Evolutionary conservation across 768 basidiomycete genomes (phyloP).

Genomic region (Tulasnella sp.): DNA sequence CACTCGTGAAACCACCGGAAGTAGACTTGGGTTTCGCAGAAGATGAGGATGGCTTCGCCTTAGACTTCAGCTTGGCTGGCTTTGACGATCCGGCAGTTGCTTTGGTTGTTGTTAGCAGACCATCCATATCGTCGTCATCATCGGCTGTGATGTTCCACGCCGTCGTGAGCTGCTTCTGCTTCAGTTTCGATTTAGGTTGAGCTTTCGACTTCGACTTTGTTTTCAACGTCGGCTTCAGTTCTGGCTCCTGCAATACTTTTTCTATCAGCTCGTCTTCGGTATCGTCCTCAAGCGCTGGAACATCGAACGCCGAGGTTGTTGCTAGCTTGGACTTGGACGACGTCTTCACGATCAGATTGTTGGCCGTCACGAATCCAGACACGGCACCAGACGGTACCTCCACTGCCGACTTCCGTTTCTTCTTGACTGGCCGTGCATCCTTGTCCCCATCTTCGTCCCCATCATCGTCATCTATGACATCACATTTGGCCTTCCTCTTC

Average conservation of each 20-base stretch:
- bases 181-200: slow-evolving; percentile 34
- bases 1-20: no score
- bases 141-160: slow-evolving; percentile 15
- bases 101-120: no score
- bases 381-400: slow-evolving; percentile 61
- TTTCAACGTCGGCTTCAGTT: background rate
- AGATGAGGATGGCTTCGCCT: background rate
- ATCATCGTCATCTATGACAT: slow-evolving; percentile 13
- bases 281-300: slow-evolving; percentile 3
- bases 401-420: slow-evolving; percentile 58
- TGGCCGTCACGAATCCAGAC: slow-evolving; percentile 59
- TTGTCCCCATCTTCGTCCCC: background rate
- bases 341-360: slow-evolving; percentile 46
- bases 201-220: slow-evolving; percentile 28
- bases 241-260: background rate
- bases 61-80: background rate
- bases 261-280: background rate
- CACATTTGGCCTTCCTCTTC: slow-evolving; percentile 18
- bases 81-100: no score
- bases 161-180: slow-evolving; percentile 28
- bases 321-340: slow-evolving; percentile 25
- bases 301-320: slow-evolving; percentile 25
- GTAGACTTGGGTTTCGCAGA: background rate
- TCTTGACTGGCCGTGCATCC: slow-evolving; percentile 25
- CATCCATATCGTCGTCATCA: slow-evolving; percentile 22